These are phyloP conservation scores for Blepharisma japonicum DNA, from an alignment of 73 alveolate genomes.

Conservation along the genomic window DNA sequence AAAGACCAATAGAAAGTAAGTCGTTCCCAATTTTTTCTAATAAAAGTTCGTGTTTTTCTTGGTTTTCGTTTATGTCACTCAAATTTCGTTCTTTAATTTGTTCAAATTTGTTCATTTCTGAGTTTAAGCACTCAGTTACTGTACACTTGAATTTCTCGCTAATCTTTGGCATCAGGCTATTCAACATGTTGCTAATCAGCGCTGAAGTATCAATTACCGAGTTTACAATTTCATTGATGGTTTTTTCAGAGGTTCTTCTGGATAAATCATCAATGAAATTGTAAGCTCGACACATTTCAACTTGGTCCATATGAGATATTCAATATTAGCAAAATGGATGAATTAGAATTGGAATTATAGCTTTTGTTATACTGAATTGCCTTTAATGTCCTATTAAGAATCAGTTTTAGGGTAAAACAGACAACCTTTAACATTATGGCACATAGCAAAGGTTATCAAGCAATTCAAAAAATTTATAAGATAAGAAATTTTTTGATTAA, in stretches of 20 bases:
- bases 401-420: too few relatives aligned
- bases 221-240: constrained; percentile 66
- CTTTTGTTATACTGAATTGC: too few relatives aligned
- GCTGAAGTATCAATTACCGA: constrained; percentile 86
- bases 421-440: too few relatives aligned
- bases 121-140: constrained; percentile 56
- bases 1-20: constrained; percentile 76
- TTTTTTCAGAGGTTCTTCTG: background rate
- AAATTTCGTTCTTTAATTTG: constrained; percentile 85
- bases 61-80: constrained; percentile 80
- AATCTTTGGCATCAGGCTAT: constrained; percentile 90
- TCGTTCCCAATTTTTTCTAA: constrained; percentile 94
- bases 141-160: constrained; percentile 34
- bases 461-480: too few relatives aligned
- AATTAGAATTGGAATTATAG: too few relatives aligned
- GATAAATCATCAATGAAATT: too few relatives aligned
- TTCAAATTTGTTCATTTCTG: constrained; percentile 56
- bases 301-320: too few relatives aligned
- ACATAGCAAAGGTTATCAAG: too few relatives aligned
- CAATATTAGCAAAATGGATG: too few relatives aligned
- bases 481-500: too few relatives aligned
- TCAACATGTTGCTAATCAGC: constrained; percentile 85
- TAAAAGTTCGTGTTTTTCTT: constrained; percentile 55
- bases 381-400: too few relatives aligned
- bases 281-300: too few relatives aligned